Base-by-base conservation (phyloP, 2,329 filamentous ascomycete genomes). In the Cordyceps farinosa region DNA sequence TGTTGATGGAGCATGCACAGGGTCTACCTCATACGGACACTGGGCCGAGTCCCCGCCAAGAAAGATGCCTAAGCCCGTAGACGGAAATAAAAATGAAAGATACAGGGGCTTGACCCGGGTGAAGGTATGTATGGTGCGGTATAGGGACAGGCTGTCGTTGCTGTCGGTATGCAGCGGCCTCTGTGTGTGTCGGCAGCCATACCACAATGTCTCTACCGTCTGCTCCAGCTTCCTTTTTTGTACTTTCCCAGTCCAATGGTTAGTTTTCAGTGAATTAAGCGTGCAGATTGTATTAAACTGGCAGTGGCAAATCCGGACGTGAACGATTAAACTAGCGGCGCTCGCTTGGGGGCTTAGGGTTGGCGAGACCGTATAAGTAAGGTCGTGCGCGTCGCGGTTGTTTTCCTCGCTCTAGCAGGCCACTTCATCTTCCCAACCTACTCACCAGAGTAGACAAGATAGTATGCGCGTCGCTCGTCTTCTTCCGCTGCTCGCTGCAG, bases 401-500 rank as follows among this genome's bases (percentile, higher is more conserved):
- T 42, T 40, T 9, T 4, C 5, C 10, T 15, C n/a, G 13, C 4
- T 15, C 3, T 4, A 48, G n/a, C 3, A 32, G 47, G 4, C 5
- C 47, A 50, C 29, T 8, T 40, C 11, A 13, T 40, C 36, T 29
- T 1, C 17, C n/a, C 9, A 51, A 11, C 48, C 9, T 51, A 0
- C 13, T 6, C 34, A 15, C 30, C 48, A 17, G 5, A 32, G 8
- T 3, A 27, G n/a, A 9, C 11, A 36, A 45, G 22, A 17, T 34
- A 61, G n/a, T 17, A 61, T 61, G 58, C 58, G 50, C 36, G 27
- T 54, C n/a, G 22, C 48, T 32, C n/a, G 9, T 5, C n/a, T 61
- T 6, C 29, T 61, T 50, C 30, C 48, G 13, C 17, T 54, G 36
- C 50, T 61, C 8, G 58, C 38, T 11, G 58, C 40, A 15, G n/a